Percentiles rank a stretch among this genome's conserved stretches.
These are phyloP conservation scores for Boletus holoroseus DNA, from an alignment of 1,284 basidiomycete genomes.

Conservation along the genomic window DNA sequence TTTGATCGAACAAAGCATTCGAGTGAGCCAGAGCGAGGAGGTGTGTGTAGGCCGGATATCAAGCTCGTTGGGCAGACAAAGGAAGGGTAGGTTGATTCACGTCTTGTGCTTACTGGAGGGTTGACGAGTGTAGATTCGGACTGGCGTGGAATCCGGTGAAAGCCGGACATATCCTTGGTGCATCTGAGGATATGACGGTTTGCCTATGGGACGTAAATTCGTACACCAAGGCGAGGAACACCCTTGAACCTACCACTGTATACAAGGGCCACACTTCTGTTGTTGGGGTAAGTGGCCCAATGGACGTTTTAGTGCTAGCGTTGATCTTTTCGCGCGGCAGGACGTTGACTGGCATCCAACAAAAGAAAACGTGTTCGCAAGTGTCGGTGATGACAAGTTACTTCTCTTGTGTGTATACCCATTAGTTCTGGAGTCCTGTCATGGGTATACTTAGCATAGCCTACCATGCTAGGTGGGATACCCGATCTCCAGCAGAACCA, in stretches of 20 bases:
- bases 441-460: slow-evolving; percentile 10
- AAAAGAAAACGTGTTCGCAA: slow-evolving; percentile 84
- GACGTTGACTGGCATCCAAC: slow-evolving; percentile 95
- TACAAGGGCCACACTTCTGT: slow-evolving; percentile 88
- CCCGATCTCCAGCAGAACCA: slow-evolving; percentile 67
- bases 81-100: slow-evolving; percentile 69
- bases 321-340: slow-evolving; percentile 39
- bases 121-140: slow-evolving; percentile 64
- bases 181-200: slow-evolving; percentile 94
- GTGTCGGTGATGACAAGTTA: slow-evolving; percentile 95
- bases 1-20: slow-evolving; percentile 98
- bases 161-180: slow-evolving; percentile 82
- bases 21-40: slow-evolving; percentile 81
- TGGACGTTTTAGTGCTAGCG: not conserved
- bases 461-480: slow-evolving; percentile 78
- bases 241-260: slow-evolving; percentile 75
- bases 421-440: slow-evolving; percentile 8
- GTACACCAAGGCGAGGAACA: slow-evolving; percentile 77
- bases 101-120: not conserved
- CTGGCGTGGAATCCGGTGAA: slow-evolving; percentile 87
- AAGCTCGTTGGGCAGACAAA: slow-evolving; percentile 82
- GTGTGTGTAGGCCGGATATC: slow-evolving; percentile 88
- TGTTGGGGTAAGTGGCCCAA: slow-evolving; percentile 65
- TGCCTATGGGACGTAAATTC: slow-evolving; percentile 95
- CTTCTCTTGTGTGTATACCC: slow-evolving; percentile 69